phyloP scores from a whole-genome alignment of 148 eudicot species.

The Chenopodium quinoa region DNA sequence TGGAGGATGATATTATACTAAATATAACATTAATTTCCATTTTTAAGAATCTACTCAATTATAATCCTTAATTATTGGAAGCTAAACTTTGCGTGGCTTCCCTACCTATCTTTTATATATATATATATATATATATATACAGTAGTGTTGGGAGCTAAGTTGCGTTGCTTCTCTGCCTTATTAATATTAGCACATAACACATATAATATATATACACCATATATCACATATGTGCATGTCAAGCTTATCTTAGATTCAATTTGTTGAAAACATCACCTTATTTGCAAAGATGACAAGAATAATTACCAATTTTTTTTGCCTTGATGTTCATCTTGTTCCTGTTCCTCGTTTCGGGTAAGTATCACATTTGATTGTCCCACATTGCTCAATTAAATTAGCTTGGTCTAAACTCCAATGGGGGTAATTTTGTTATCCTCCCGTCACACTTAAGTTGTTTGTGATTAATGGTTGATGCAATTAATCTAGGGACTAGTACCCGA shows the following conservation, averaged over 20 bases:
- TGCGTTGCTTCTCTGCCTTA: neutral
- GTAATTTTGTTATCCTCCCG: neutral
- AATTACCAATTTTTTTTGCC: neutral
- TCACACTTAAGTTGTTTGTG: neutral
- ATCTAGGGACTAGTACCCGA: no score
- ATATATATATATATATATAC: neutral
- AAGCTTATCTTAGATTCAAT: neutral
- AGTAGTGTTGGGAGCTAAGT: neutral
- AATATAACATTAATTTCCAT: neutral
- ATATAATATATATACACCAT: neutral
- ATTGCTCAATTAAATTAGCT: no score
- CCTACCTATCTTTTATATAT: neutral
- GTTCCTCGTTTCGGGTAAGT: slow-evolving; percentile 11
- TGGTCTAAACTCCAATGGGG: neutral
- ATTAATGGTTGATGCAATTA: no score
- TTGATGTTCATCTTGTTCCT: slow-evolving; percentile 2
- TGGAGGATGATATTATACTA: neutral
- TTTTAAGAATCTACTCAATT: neutral
- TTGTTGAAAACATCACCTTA: neutral
- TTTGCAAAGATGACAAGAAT: neutral
- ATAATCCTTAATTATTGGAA: neutral
- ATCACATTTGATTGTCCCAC: neutral
- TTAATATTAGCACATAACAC: neutral
- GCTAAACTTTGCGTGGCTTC: neutral
- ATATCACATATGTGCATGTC: neutral